Evolutionary conservation across 2,329 filamentous ascomycete species (phyloP).

Genomic region (Colletotrichum agaves): DNA sequence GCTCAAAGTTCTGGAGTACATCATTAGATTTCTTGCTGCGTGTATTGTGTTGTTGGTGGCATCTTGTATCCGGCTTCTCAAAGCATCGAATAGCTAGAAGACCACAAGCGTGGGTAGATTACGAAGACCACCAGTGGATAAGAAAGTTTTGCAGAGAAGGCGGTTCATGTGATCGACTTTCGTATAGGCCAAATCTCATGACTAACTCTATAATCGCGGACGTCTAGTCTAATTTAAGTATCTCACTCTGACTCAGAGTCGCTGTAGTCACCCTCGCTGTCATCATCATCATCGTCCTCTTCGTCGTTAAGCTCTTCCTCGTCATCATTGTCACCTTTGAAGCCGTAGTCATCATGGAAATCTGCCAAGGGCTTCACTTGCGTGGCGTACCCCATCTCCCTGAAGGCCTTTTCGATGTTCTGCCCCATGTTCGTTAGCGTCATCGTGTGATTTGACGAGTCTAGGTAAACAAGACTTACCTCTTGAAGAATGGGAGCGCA

Average conservation of each 20-base stretch:
- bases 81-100: no score
- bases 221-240: neutral
- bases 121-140: no score
- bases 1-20: no score
- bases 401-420: constrained; percentile 81
- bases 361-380: constrained; percentile 78
- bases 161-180: no score
- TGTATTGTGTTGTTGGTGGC: no score
- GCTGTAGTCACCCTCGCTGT: constrained; percentile 54
- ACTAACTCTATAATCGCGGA: constrained; percentile 7
- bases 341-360: constrained; percentile 91
- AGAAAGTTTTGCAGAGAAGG: no score
- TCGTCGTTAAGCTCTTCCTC: constrained; percentile 66
- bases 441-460: no score
- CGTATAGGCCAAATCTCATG: no score
- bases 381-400: constrained; percentile 80
- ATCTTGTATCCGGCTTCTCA: no score
- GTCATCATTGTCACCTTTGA: constrained; percentile 71
- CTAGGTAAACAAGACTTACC: constrained; percentile 62
- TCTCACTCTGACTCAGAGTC: constrained; percentile 46
- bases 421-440: constrained; percentile 48
- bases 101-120: no score
- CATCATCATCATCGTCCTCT: constrained; percentile 66
- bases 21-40: no score
- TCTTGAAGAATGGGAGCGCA: constrained; percentile 88